Percentiles rank a stretch among this genome's conserved stretches.
Evolutionary conservation across 768 basidiomycete species (phyloP).

Genomic region (Amanita subjunquillea): DNA sequence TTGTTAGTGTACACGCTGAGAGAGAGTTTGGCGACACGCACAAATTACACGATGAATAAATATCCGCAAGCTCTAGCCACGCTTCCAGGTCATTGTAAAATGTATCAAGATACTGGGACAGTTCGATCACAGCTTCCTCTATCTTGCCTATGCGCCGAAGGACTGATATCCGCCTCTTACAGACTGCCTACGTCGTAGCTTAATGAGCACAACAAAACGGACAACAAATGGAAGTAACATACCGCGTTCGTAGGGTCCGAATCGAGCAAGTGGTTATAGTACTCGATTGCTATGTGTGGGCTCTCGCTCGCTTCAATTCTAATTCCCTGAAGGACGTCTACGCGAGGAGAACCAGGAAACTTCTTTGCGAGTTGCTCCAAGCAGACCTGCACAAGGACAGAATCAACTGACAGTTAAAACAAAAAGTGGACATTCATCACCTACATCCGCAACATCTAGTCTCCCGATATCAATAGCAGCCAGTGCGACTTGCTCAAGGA

Average conservation of each 20-base stretch:
- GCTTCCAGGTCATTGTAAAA: conserved; percentile 84
- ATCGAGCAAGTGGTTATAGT: conserved; percentile 55
- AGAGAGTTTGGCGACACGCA: conserved; percentile 23
- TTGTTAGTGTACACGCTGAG: background rate
- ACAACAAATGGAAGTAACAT: conserved; percentile 16
- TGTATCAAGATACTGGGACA: conserved; percentile 69
- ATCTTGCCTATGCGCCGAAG: conserved; percentile 50
- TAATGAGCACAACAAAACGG: background rate
- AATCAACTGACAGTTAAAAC: conserved; percentile 11
- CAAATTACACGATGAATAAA: conserved; percentile 70
- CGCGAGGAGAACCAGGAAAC: conserved; percentile 75
- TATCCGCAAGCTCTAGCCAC: conserved; percentile 80
- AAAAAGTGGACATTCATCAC: conserved; percentile 11
- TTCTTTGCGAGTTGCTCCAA: conserved; percentile 48
- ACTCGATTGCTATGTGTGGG: conserved; percentile 44
- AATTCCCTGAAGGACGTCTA: conserved; percentile 69
- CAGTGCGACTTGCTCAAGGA: conserved; percentile 70
- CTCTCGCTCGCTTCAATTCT: conserved; percentile 62
- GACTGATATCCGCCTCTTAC: conserved; percentile 78
- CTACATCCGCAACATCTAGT: conserved; percentile 65
- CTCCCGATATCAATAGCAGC: conserved; percentile 72
- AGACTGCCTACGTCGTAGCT: conserved; percentile 36
- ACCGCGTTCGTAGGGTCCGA: conserved; percentile 66
- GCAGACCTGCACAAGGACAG: conserved; percentile 38
- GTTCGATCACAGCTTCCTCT: conserved; percentile 60